Evolutionary conservation across 306 rosid species (phyloP).

Genomic region (Trifolium repens): DNA sequence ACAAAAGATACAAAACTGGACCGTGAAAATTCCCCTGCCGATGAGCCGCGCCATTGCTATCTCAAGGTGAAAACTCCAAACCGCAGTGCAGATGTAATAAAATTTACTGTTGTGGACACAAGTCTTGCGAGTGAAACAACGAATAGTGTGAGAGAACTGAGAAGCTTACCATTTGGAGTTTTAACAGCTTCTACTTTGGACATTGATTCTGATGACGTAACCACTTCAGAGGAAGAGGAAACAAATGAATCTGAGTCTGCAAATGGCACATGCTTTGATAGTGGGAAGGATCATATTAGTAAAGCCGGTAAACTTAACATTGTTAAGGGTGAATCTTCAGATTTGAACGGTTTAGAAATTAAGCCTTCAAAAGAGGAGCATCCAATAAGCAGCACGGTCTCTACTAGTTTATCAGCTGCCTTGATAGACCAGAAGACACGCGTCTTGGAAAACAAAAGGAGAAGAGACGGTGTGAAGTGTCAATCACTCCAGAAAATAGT

Average conservation of each 20-base stretch:
- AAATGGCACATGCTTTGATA: conserved; percentile 47
- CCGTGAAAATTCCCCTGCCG: conserved; percentile 61
- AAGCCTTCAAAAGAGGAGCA: conserved; percentile 51
- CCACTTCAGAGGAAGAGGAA: conserved; percentile 47
- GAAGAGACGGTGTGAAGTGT: conserved; percentile 44
- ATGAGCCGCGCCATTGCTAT: conserved; percentile 75
- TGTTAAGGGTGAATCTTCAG: conserved; percentile 39
- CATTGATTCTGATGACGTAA: conserved; percentile 52
- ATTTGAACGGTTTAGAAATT: conserved; percentile 42
- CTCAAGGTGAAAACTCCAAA: conserved; percentile 79
- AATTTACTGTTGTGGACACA: conserved; percentile 91
- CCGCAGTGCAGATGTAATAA: conserved; percentile 50
- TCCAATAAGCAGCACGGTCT: conserved; percentile 39
- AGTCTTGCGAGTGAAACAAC: conserved; percentile 59
- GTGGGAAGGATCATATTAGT: conserved; percentile 43
- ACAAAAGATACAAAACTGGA: conserved; percentile 50
- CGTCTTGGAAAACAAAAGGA: conserved; percentile 30
- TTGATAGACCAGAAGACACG: conserved; percentile 43
- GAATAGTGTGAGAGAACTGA: conserved; percentile 62
- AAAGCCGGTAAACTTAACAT: conserved; percentile 35
- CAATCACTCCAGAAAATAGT: conserved; percentile 42
- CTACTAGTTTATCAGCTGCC: conserved; percentile 39
- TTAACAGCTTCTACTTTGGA: conserved; percentile 43
- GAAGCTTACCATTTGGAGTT: conserved; percentile 67
- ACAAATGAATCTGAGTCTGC: conserved; percentile 54